phyloP scores from a whole-genome alignment of 306 rosid species.

The Quercus alba region DNA sequence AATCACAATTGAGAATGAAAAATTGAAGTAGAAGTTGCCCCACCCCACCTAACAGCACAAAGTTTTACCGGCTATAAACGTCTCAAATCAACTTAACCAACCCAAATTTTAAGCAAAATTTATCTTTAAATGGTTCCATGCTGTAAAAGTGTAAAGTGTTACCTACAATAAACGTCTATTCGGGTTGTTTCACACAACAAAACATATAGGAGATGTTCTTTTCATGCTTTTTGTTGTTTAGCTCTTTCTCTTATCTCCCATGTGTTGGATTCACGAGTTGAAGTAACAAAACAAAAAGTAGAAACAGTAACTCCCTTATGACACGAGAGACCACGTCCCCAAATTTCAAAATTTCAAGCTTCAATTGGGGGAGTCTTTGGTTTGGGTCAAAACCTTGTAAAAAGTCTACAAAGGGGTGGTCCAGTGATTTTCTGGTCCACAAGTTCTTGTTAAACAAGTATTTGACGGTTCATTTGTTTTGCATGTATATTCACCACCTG shows the following conservation, averaged over 20 bases:
- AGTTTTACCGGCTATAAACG: not conserved
- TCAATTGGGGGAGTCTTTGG: too few relatives aligned
- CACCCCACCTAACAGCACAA: not conserved
- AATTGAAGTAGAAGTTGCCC: not conserved
- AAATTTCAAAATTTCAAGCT: not conserved
- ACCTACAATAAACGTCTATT: not conserved
- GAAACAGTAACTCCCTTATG: too few relatives aligned
- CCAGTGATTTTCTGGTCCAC: not conserved
- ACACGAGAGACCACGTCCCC: not conserved
- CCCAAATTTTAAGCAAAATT: too few relatives aligned
- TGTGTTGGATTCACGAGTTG: too few relatives aligned
- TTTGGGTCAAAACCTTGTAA: not conserved
- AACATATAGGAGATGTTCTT: not conserved
- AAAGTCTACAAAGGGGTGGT: not conserved
- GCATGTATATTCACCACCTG: not conserved
- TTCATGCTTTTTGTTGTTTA: not conserved
- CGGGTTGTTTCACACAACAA: not conserved
- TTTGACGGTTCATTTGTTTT: slow-evolving; percentile 31
- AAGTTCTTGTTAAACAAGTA: not conserved
- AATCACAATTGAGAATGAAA: not conserved
- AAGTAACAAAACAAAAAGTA: too few relatives aligned
- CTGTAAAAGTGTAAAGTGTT: not conserved
- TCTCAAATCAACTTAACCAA: too few relatives aligned
- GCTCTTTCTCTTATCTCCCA: not conserved
- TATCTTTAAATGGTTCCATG: too few relatives aligned